Conservation (phyloP, 208 protist genomes). For the Trypanosoma scelopori region DNA sequence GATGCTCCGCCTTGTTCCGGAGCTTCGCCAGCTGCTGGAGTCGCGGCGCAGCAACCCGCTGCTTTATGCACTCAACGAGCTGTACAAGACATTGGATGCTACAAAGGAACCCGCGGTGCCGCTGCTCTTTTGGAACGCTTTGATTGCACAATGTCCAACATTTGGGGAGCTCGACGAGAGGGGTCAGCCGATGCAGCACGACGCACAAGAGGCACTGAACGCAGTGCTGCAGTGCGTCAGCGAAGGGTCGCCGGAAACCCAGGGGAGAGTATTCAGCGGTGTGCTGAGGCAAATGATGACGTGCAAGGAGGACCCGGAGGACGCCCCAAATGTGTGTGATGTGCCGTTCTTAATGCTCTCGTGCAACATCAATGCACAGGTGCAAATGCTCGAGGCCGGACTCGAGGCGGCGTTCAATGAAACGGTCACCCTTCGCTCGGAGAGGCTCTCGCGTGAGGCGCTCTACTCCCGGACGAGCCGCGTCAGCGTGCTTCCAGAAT, state of each 20-base stretch:
- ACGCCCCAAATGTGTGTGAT: slow-evolving; percentile 15
- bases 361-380: slow-evolving; percentile 82
- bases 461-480: slow-evolving; percentile 48
- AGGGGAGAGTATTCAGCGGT: slow-evolving; percentile 51
- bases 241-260: slow-evolving; percentile 33
- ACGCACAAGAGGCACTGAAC: slow-evolving; percentile 78
- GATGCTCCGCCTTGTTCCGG: slow-evolving; percentile 77
- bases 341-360: slow-evolving; percentile 73
- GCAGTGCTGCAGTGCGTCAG: slow-evolving; percentile 46
- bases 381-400: slow-evolving; percentile 76
- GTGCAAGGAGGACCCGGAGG: slow-evolving; percentile 53
- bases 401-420: slow-evolving; percentile 71
- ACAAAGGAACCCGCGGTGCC: slow-evolving; percentile 39
- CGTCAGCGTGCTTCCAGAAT: slow-evolving; percentile 69
- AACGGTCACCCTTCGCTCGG: slow-evolving; percentile 48
- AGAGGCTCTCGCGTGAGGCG: slow-evolving; percentile 46
- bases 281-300: slow-evolving; percentile 44
- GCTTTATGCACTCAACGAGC: slow-evolving; percentile 30
- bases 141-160: slow-evolving; percentile 45
- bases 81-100: slow-evolving; percentile 50
- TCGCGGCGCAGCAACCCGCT: slow-evolving; percentile 41
- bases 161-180: slow-evolving; percentile 70
- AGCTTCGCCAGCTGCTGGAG: slow-evolving; percentile 46
- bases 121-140: slow-evolving; percentile 47
- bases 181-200: slow-evolving; percentile 81